phyloP scores from a whole-genome alignment of 352 stramenopile genomes.

The Phytophthora pini region DNA sequence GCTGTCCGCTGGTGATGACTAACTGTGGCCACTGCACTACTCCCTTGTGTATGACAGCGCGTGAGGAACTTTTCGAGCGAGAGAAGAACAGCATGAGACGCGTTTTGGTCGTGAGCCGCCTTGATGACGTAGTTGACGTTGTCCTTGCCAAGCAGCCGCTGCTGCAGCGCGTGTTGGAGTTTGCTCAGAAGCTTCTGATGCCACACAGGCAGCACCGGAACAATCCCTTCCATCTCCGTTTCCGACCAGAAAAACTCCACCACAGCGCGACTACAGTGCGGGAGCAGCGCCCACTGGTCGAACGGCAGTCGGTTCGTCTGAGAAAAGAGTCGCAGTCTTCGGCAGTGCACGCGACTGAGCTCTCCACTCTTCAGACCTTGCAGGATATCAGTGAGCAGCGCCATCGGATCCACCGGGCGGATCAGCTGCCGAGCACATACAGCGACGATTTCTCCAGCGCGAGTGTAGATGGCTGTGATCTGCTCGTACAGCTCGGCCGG shows the following conservation, averaged over 20 bases:
- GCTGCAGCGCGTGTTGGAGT: conserved; percentile 54
- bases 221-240: neutral
- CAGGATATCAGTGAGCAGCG: conserved; percentile 40
- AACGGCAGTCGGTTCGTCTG: conserved; percentile 52
- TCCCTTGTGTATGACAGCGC: conserved; percentile 20
- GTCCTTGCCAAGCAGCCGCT: conserved; percentile 62
- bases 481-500: conserved; percentile 53
- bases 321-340: conserved; percentile 63
- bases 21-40: neutral
- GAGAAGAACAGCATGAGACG: conserved; percentile 34
- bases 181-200: conserved; percentile 53
- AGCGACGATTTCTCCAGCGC: conserved; percentile 56
- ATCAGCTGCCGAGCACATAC: conserved; percentile 61
- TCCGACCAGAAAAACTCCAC: conserved; percentile 55
- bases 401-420: conserved; percentile 43
- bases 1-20: neutral
- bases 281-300: conserved; percentile 54
- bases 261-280: conserved; percentile 32
- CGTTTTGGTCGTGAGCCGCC: conserved; percentile 47
- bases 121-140: conserved; percentile 60
- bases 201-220: conserved; percentile 40
- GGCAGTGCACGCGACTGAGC: conserved; percentile 46
- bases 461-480: conserved; percentile 57
- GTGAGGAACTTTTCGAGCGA: conserved; percentile 61
- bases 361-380: conserved; percentile 37